Evolutionary conservation across 495 filamentous ascomycete species (phyloP), one percentile per base, ranked within the genome.

Genomic region (Talaromyces wortmannii): DNA sequence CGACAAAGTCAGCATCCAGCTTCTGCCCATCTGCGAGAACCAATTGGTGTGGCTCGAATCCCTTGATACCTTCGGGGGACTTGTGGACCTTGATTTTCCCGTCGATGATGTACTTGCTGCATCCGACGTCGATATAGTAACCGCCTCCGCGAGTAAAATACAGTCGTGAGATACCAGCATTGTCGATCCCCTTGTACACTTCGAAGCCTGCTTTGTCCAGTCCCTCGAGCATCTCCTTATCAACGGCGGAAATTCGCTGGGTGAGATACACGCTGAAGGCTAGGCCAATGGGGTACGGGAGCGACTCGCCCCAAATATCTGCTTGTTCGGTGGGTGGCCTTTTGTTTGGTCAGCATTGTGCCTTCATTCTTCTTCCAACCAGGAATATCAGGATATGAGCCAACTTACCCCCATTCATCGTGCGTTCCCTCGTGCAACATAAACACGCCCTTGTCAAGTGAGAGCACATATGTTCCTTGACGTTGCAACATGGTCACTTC

Each of bases 401-500:
- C n/a, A 32, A 57, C 67, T 18, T 58, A 74, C 69, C 68, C 70
- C 33, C 71, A 76, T 63, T 92, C 87, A 44, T 78, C 76, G 60
- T 90, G 92, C 2, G 84, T 53, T 2, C 75, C 77, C 8, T 63
- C 72, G 8, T 85, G 73, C 50, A 84, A 60, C 59, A 86, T 75
- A 30, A 82, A 76, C 2, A 84, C 67, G 1, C 78, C 81, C 29
- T 78, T 79, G 6, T 86, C 73, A 44, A 75, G 79, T 6, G 80
- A 81, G n/a, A 92, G 70, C 11, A 95, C 85, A 58, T 81, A 85
- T 0, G 90, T 92, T 5, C 82, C 82, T 0, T 83, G 83, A 12
- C 90, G 81, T 70, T 95, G 90, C 5, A 95, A 66, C 67, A 95
- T 82, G 17, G 89, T 92, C 5, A 91, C 87, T 18, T 87, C 77